Conservation (phyloP, 345 rosid genomes). For the Passiflora organensis region DNA sequence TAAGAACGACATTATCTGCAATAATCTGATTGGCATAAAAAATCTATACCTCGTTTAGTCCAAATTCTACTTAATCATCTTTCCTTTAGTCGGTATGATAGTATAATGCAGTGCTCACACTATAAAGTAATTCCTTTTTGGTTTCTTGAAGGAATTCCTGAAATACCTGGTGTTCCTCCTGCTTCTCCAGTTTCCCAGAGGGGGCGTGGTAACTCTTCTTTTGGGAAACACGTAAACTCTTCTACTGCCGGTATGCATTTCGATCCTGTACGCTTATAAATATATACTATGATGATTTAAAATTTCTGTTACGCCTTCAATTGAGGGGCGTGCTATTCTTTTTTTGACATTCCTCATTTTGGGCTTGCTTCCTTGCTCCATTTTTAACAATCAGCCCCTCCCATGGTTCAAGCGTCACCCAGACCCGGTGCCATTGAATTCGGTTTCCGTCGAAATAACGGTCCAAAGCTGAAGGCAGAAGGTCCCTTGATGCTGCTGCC, state of each 20-base stretch:
- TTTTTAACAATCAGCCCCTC: constrained; percentile 34
- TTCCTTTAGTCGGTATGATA: too few species aligned
- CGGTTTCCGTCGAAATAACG: constrained; percentile 30
- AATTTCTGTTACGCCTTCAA: too few species aligned
- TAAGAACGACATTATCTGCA: too few species aligned
- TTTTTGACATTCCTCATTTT: not conserved
- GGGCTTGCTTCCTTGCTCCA: not conserved
- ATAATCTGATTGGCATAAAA: too few species aligned
- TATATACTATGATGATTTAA: too few species aligned
- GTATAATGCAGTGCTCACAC: too few species aligned
- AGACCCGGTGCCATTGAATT: constrained; percentile 38
- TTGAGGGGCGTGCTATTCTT: too few species aligned
- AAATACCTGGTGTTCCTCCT: constrained; percentile 22
- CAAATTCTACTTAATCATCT: too few species aligned
- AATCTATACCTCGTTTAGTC: too few species aligned
- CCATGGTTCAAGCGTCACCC: constrained; percentile 39
- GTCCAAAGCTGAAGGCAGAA: constrained; percentile 25
- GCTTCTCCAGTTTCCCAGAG: constrained; percentile 41
- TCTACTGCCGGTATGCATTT: constrained; percentile 25
- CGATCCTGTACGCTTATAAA: not conserved
- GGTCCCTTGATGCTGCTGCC: constrained; percentile 16
- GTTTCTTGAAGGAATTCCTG: constrained; percentile 25
- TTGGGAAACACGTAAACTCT: constrained; percentile 34
- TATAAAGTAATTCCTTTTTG: not conserved
- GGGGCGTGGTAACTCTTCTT: constrained; percentile 6